phyloP scores from a whole-genome alignment of 1,284 basidiomycete genomes.

The Trichosporon inkin region DNA sequence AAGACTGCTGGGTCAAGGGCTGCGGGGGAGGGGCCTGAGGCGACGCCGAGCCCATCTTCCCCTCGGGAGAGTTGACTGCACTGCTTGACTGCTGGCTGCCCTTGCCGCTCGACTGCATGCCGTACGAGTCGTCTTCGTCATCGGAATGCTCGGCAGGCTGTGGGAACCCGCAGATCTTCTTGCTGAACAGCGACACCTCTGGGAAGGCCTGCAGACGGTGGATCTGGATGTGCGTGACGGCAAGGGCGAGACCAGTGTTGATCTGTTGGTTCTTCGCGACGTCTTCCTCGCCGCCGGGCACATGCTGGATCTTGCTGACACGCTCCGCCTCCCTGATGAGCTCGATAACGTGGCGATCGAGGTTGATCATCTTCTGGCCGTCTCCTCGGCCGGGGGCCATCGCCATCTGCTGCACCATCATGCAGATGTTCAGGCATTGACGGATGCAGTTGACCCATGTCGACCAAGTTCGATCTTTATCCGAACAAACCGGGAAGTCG shows the following conservation, averaged over 20 bases:
- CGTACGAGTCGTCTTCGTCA: conserved; percentile 10
- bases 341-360: conserved; percentile 42
- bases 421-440: conserved; percentile 37
- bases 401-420: conserved; percentile 38
- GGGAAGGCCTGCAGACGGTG: conserved; percentile 50
- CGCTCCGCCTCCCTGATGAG: conserved; percentile 45
- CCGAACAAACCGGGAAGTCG: conserved; percentile 44
- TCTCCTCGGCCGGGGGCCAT: conserved; percentile 23
- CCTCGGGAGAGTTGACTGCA: neutral
- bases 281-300: conserved; percentile 50
- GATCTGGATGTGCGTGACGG: conserved; percentile 49
- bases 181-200: conserved; percentile 49
- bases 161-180: conserved; percentile 49
- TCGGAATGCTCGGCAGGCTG: conserved; percentile 23
- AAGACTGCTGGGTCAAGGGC: neutral
- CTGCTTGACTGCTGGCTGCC: conserved; percentile 1
- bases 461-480: conserved; percentile 44
- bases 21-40: neutral
- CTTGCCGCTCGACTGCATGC: neutral
- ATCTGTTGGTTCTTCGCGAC: conserved; percentile 49
- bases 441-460: conserved; percentile 45
- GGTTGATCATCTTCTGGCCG: conserved; percentile 28
- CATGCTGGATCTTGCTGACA: conserved; percentile 40
- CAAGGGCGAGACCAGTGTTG: conserved; percentile 41
- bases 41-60: neutral